Evolutionary conservation across 768 basidiomycete species (phyloP).

Genomic region (Chalciporus pseudorubinellus): DNA sequence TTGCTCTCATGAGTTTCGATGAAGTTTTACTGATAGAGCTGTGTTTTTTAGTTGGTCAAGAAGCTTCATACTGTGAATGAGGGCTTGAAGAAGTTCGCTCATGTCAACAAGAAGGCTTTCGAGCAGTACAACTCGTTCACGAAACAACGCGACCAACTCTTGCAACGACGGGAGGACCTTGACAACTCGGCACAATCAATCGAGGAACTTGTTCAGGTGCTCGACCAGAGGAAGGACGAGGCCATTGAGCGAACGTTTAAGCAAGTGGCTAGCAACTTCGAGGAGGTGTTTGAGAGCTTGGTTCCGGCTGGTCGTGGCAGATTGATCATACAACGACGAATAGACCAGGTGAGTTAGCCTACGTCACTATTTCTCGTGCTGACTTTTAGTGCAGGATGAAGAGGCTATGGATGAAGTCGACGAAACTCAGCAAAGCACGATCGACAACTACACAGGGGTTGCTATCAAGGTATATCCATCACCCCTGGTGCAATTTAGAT

Average conservation of each 20-base stretch:
- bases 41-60: slow-evolving; percentile 70
- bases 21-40: slow-evolving; percentile 2
- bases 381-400: slow-evolving; percentile 51
- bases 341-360: slow-evolving; percentile 74
- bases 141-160: slow-evolving; percentile 90
- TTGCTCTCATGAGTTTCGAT: background rate
- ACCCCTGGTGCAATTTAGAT: background rate
- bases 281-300: slow-evolving; percentile 93
- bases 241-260: slow-evolving; percentile 98
- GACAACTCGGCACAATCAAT: slow-evolving; percentile 89
- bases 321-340: slow-evolving; percentile 87
- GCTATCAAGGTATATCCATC: slow-evolving; percentile 73
- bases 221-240: slow-evolving; percentile 97
- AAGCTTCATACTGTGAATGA: slow-evolving; percentile 92
- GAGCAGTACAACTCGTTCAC: slow-evolving; percentile 99
- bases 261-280: slow-evolving; percentile 95
- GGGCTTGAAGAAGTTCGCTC: slow-evolving; percentile 91
- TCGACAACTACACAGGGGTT: slow-evolving; percentile 96
- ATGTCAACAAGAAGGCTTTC: slow-evolving; percentile 99
- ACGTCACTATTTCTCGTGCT: background rate
- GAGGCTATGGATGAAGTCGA: slow-evolving; percentile 66
- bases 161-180: slow-evolving; percentile 84
- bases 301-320: slow-evolving; percentile 92
- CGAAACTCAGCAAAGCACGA: slow-evolving; percentile 67
- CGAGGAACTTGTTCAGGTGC: slow-evolving; percentile 85